These are phyloP conservation scores for Scenedesmus sp. DNA, from an alignment of 163 green algal genomes.

Conservation along the genomic window DNA sequence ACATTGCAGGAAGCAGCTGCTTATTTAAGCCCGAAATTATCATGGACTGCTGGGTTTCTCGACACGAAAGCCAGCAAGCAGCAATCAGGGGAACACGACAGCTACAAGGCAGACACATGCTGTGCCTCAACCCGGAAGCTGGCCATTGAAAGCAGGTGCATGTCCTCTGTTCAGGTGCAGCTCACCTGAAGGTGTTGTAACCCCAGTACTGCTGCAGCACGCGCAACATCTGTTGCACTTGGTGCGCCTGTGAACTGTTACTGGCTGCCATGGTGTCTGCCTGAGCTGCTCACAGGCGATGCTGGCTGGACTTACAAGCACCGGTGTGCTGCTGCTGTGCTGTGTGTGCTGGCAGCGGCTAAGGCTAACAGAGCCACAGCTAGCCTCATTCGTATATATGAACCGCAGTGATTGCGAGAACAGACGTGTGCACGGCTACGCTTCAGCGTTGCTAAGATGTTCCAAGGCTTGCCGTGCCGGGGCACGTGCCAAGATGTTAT, in stretches of 20 bases:
- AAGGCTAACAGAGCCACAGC: neutral
- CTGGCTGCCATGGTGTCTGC: neutral
- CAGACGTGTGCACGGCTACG: neutral
- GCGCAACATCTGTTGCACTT: neutral
- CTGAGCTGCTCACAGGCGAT: neutral
- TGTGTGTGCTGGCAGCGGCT: neutral
- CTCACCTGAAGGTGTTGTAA: conserved; percentile 58
- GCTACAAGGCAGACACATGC: neutral
- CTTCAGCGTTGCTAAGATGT: neutral
- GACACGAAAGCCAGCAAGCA: neutral
- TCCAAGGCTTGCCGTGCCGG: no score
- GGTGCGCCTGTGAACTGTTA: neutral
- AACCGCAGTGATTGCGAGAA: no score
- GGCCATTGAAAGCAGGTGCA: no score
- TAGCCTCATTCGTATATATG: neutral
- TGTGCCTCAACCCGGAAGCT: no score
- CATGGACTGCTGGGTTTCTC: neutral
- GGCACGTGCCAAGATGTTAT: no score
- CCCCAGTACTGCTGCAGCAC: conserved; percentile 62
- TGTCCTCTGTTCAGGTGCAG: neutral
- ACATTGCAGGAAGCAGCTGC: conserved; percentile 24
- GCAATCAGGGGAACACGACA: neutral
- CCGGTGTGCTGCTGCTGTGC: neutral
- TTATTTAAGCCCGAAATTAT: neutral
- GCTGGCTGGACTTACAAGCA: neutral